These are phyloP conservation scores for Suhomyces canberraensis DNA, from an alignment of 805 yeast genomes.

Conservation along the genomic window DNA sequence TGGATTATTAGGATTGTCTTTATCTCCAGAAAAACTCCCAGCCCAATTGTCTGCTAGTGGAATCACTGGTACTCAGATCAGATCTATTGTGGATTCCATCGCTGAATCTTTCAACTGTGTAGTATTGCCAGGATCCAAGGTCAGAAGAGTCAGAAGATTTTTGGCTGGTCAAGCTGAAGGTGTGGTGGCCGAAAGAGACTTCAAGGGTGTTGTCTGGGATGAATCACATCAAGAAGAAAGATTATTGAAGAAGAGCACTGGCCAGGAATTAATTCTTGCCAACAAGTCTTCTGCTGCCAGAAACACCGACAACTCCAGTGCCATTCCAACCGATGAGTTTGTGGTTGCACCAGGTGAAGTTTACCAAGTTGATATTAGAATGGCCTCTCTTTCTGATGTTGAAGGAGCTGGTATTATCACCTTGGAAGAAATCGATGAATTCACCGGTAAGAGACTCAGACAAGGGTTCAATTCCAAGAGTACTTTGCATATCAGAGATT, in stretches of 20 bases:
- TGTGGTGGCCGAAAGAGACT: constrained; percentile 85
- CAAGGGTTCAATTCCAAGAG: constrained; percentile 57
- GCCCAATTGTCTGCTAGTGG: constrained; percentile 41
- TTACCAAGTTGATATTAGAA: constrained; percentile 75
- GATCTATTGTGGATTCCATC: constrained; percentile 77
- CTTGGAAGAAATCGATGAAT: constrained; percentile 61
- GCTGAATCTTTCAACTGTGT: constrained; percentile 81
- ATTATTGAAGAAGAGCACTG: constrained; percentile 41
- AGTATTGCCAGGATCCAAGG: constrained; percentile 89
- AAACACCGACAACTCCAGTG: constrained; percentile 35
- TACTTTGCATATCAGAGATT: constrained; percentile 80
- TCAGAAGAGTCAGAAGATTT: constrained; percentile 88
- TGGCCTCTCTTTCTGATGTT: constrained; percentile 62
- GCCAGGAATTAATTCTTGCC: constrained; percentile 39
- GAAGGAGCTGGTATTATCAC: constrained; percentile 65
- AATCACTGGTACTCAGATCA: constrained; percentile 68
- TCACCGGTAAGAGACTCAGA: constrained; percentile 58
- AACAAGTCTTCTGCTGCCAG: constrained; percentile 12
- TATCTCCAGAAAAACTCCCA: constrained; percentile 75
- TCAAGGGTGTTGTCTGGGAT: constrained; percentile 88
- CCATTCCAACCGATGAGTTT: constrained; percentile 76
- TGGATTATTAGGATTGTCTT: constrained; percentile 66
- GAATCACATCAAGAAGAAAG: constrained; percentile 73
- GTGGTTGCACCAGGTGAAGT: constrained; percentile 77
- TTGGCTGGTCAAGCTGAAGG: constrained; percentile 95